Conservation (phyloP, 306 rosid genomes). For the Fragaria ananassa region DNA sequence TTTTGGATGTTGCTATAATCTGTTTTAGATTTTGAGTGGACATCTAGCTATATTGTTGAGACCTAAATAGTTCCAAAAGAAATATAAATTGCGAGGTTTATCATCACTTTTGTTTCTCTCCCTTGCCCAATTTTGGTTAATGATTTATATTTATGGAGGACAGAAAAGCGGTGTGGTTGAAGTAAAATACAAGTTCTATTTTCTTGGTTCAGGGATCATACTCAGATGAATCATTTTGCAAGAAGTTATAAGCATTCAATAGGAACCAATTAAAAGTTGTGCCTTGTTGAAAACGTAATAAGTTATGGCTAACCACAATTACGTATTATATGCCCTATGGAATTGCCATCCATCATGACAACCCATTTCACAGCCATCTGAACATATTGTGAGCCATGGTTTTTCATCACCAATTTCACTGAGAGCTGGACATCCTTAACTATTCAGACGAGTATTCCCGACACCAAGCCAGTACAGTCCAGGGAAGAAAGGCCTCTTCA, state of each 20-base stretch:
- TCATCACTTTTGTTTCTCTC: background rate
- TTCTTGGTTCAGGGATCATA: background rate
- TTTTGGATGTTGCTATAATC: conserved; percentile 8
- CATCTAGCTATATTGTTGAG: background rate
- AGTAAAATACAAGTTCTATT: background rate
- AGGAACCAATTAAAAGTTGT: too few relatives aligned
- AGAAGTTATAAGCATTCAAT: too few relatives aligned
- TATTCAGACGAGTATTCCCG: conserved; percentile 19
- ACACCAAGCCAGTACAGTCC: conserved; percentile 37
- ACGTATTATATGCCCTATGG: conserved; percentile 12
- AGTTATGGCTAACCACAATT: background rate
- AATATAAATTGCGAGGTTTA: background rate
- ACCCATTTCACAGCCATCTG: conserved; percentile 35
- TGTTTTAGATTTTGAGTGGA: conserved; percentile 3
- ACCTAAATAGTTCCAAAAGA: conserved; percentile 2
- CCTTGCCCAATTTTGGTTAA: background rate
- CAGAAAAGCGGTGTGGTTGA: background rate
- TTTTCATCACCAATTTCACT: conserved; percentile 9
- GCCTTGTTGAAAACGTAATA: background rate
- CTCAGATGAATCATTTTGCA: background rate
- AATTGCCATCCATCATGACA: conserved; percentile 41
- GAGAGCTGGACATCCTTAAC: conserved; percentile 8
- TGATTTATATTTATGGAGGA: background rate
- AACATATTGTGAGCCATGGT: conserved; percentile 31
- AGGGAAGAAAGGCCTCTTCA: conserved; percentile 25